Evolutionary conservation across 176 grass and related monocot genomes (phyloP), one percentile per base, ranked within the genome.

Genomic region (Paspalum notatum): DNA sequence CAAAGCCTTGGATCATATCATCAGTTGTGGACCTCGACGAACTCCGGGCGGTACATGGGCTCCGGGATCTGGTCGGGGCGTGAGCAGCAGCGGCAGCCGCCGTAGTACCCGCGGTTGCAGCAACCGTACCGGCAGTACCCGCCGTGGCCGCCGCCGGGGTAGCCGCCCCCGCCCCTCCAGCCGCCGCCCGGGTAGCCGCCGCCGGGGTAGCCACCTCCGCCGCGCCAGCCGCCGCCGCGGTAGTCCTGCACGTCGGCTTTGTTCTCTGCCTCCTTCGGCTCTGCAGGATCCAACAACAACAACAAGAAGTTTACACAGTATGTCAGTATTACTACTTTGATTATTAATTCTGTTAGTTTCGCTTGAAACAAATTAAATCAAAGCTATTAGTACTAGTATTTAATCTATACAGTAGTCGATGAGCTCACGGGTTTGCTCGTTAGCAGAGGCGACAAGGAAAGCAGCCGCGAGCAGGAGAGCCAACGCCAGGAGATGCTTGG

Each of bases 1-100:
- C 32, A 32, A 32, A 32, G 32, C 32, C 32, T 32, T 32, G 32
- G 32, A 32, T 3, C 2, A 32, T 10, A 9, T 2, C 42, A 15
- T 88, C 87, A 85, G 82, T 89, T 75, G 32, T 60, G 82, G 52
- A 74, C 18, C 10, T 84, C 62, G 22, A 44, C 48, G 77, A 6
- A 17, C 76, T 92, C 83, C 1, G 90, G 75, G 47, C 80, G 83
- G 76, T 87, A 93, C 91, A 84, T 86, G 77, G 75, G 87, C 84
- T 93, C 87, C 22, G 87, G 91, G 38, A 90, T 49, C 77, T 93
- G 71, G 38, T 90, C 80, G 54, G 81, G 57, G 26, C 51, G 75
- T 59, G 83, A 71, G 82, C 91, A 93, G 87, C 91, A 93, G 6
- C 64, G 80, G 84, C 91, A 90, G 32, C 87, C 87, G 20, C 77